phyloP scores from a whole-genome alignment of 2,329 filamentous ascomycete genomes.

The Trichoderma brevicompactum region DNA sequence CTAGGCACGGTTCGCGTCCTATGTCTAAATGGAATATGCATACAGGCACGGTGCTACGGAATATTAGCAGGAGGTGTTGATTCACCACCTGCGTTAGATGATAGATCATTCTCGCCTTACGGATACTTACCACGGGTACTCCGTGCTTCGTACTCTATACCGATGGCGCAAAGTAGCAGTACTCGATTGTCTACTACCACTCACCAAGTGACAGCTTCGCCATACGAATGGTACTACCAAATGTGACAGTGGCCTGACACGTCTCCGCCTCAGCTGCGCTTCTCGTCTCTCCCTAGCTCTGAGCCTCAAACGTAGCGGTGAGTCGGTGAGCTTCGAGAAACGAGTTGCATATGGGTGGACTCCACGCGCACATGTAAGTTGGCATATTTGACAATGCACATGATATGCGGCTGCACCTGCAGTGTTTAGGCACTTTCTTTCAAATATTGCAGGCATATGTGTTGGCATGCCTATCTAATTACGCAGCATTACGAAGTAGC shows the following conservation, averaged over 20 bases:
- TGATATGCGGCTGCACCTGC: not conserved
- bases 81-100: not conserved
- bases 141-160: not conserved
- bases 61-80: not conserved
- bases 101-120: not conserved
- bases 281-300: constrained; percentile 7
- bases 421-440: not conserved
- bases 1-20: not conserved
- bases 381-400: constrained; percentile 12
- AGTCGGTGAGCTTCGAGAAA: constrained; percentile 24
- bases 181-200: no score
- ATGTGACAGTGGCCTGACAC: constrained; percentile 19
- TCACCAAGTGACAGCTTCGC: no score
- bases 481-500: not conserved
- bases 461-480: not conserved
- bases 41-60: not conserved
- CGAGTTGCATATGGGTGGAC: not conserved
- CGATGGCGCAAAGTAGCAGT: not conserved
- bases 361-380: not conserved
- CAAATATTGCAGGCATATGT: not conserved
- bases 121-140: not conserved
- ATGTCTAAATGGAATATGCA: constrained; percentile 1
- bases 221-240: not conserved
- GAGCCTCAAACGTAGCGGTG: constrained; percentile 18
- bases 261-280: constrained; percentile 7